phyloP scores from a whole-genome alignment of 1,139 yeast species.

The Saccharomyces hybrid region DNA sequence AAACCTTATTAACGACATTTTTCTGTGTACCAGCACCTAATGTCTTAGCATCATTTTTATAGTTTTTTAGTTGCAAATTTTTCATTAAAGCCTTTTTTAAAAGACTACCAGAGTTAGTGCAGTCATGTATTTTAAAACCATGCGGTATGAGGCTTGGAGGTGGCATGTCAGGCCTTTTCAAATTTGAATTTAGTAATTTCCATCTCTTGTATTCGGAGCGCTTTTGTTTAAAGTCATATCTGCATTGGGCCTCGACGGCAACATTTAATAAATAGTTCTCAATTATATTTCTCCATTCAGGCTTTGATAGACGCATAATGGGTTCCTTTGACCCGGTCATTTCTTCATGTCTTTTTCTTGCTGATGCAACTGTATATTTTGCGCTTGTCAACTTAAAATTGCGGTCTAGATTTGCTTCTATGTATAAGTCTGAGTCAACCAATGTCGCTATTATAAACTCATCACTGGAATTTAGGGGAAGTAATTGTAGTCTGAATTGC shows the following conservation, averaged over 20 bases:
- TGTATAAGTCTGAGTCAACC: slow-evolving; percentile 50
- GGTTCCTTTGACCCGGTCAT: slow-evolving; percentile 22
- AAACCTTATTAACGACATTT: slow-evolving; percentile 18
- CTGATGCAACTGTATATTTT: slow-evolving; percentile 49
- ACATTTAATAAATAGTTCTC: slow-evolving; percentile 57
- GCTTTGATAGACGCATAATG: slow-evolving; percentile 35
- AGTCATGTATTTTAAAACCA: slow-evolving; percentile 5
- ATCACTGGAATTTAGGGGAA: slow-evolving; percentile 48
- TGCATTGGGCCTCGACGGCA: slow-evolving; percentile 63
- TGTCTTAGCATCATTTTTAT: slow-evolving; percentile 4
- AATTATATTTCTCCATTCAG: slow-evolving; percentile 63
- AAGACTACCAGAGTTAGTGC: slow-evolving; percentile 10
- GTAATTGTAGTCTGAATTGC: slow-evolving; percentile 35
- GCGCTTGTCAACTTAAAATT: slow-evolving; percentile 52
- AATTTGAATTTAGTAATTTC: slow-evolving; percentile 24
- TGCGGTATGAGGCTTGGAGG: slow-evolving; percentile 28
- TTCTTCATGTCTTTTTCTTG: slow-evolving; percentile 43
- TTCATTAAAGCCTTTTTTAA: slow-evolving; percentile 26
- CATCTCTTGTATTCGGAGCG: slow-evolving; percentile 40
- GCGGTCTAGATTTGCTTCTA: slow-evolving; percentile 48
- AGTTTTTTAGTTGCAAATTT: slow-evolving; percentile 20
- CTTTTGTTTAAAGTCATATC: slow-evolving; percentile 47
- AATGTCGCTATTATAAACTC: slow-evolving; percentile 41
- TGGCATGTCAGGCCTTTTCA: slow-evolving; percentile 29
- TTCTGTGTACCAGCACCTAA: slow-evolving; percentile 1